Percentiles rank a stretch among this genome's conserved stretches.
Evolutionary conservation across 2,329 filamentous ascomycete species (phyloP).

Genomic region (Leptoxyphium fumago): DNA sequence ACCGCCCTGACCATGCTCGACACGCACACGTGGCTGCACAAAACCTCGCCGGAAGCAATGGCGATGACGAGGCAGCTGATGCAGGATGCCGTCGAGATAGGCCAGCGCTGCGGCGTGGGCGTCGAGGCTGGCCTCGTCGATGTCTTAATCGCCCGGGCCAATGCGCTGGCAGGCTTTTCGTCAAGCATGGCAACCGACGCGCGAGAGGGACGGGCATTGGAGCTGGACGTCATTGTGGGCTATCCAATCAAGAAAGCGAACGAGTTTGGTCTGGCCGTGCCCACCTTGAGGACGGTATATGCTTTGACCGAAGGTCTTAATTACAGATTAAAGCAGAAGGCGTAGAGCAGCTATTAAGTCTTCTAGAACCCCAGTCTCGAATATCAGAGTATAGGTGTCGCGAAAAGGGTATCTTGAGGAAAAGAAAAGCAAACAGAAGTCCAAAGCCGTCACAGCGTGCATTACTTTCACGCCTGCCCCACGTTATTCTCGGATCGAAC

Average conservation of each 20-base stretch:
- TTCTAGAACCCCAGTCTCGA: too few species aligned
- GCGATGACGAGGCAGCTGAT: slow-evolving; percentile 26
- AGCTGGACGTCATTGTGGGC: slow-evolving; percentile 34
- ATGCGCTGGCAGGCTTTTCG: slow-evolving; percentile 25
- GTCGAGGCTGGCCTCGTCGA: slow-evolving; percentile 25
- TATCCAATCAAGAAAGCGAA: slow-evolving; percentile 25
- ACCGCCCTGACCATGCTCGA: slow-evolving; percentile 30
- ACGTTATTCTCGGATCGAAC: not conserved
- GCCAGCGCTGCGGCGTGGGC: slow-evolving; percentile 23
- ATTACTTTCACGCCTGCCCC: not conserved
- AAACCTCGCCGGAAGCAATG: slow-evolving; percentile 25
- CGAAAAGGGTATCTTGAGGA: too few species aligned
- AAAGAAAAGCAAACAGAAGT: not conserved
- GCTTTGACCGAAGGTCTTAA: slow-evolving; percentile 15
- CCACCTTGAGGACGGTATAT: slow-evolving; percentile 26
- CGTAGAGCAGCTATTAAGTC: not conserved
- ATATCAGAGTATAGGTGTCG: too few species aligned
- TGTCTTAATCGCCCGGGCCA: slow-evolving; percentile 24
- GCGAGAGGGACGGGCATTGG: slow-evolving; percentile 27
- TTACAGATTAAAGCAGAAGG: slow-evolving; percentile 6
- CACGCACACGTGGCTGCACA: slow-evolving; percentile 26
- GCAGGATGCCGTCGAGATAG: slow-evolving; percentile 30
- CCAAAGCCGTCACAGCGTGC: not conserved
- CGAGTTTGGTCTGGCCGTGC: slow-evolving; percentile 25
- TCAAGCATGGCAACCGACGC: slow-evolving; percentile 34